These are phyloP conservation scores for Nannochloropsis granulata DNA, from an alignment of 108 stramenopile species.

Conservation along the genomic window DNA sequence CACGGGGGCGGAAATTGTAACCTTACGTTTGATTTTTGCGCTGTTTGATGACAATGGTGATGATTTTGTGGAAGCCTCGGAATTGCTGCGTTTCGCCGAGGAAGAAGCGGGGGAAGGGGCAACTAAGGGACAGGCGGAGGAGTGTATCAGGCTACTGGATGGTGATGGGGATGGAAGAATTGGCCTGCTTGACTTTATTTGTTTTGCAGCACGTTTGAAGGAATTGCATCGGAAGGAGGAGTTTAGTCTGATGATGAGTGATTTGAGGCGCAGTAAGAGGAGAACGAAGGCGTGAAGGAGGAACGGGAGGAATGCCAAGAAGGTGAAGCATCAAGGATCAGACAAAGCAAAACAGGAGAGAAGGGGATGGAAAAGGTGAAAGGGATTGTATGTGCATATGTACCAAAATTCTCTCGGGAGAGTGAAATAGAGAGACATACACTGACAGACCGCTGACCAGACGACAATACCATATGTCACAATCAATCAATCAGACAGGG, in stretches of 20 bases:
- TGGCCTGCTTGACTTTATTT: constrained; percentile 31
- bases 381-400: too few species aligned
- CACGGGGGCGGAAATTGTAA: constrained; percentile 28
- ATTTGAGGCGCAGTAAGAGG: not conserved
- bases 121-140: not conserved
- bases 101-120: not conserved
- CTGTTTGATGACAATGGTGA: constrained; percentile 24
- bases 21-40: constrained; percentile 23
- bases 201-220: constrained; percentile 28
- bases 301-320: not conserved
- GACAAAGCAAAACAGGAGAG: too few species aligned
- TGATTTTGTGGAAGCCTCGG: not conserved
- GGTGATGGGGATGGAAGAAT: constrained; percentile 24
- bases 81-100: not conserved
- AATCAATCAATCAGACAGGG: too few species aligned
- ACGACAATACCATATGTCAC: too few species aligned
- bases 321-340: too few species aligned
- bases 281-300: not conserved
- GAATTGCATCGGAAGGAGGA: not conserved
- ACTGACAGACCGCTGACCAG: too few species aligned
- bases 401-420: too few species aligned
- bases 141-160: constrained; percentile 4
- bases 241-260: not conserved
- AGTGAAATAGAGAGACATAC: too few species aligned
- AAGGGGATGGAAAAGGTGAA: too few species aligned